Evolutionary conservation across 1,284 basidiomycete species (phyloP), one percentile per base, ranked within the genome.

Genomic region (Laetiporus sulphureus): DNA sequence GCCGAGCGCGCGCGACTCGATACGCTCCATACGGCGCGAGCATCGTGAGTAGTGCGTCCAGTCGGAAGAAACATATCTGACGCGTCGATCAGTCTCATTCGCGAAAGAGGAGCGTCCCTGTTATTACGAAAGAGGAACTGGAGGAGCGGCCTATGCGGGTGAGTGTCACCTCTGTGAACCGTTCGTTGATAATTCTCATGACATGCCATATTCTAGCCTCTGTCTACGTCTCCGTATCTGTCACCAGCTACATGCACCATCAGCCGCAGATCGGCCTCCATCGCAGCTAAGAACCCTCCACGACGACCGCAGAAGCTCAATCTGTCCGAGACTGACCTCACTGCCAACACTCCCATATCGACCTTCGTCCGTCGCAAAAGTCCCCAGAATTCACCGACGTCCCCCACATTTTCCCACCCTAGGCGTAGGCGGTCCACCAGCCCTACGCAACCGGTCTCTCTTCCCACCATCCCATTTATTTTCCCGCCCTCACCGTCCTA

Each of bases 351-450:
- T 6, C 84, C 84, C 41, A 88, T 88, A 45, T 88, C 84, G 15
- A 73, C 75, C 25, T 88, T 83, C 48, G 77, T 83, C 32, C 80
- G 84, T 46, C 77, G 84, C 45, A 83, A 78, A 62, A 84, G 82
- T 2, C 84, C 85, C 20, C 76, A 77, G 47, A 69, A 74, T 27
- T 85, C 84, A 12, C 83, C 83, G 0, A 80, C 76, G 13, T 76
- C 77, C 0, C 75, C 81, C 11, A 73, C 73, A 20, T 86, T 82
- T 57, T 66, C 71, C 42, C 68, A 65, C 32, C 52, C 66, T 41
- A 47, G 46, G 46, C 61, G 42, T 48, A 58, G 52, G 43, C 57
- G 54, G 41, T 56, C 44, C n/a, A 44, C 59, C 41, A 59, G 62
- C 40, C 57, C 64, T 27, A 55, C 68, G 65, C 46, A 71, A 69